phyloP scores from a whole-genome alignment of 2,329 filamentous ascomycete genomes.

The Sporothrix euskadiensis region DNA sequence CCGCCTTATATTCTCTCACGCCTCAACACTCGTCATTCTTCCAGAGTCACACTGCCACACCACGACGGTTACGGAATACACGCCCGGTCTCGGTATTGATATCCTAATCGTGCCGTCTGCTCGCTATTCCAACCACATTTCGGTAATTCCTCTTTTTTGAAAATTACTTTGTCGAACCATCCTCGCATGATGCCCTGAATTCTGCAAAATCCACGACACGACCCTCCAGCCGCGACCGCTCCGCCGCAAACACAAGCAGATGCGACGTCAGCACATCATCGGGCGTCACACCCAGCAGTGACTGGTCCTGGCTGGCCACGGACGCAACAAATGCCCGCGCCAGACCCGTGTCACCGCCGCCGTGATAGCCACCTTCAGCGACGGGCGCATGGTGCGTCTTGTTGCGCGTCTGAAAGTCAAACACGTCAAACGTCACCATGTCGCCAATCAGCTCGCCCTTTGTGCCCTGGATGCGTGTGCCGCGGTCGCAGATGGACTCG shows the following conservation, averaged over 20 bases:
- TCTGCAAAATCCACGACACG: conserved; percentile 14
- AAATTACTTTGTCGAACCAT: background rate
- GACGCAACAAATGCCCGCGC: conserved; percentile 3
- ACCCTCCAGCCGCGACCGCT: conserved; percentile 10
- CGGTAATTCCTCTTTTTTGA: background rate
- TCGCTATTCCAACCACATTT: background rate
- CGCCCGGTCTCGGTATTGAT: background rate
- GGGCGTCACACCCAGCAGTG: background rate
- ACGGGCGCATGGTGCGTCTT: conserved; percentile 5
- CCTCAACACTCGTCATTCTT: background rate
- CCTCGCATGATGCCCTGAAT: conserved; percentile 9
- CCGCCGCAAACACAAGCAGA: conserved; percentile 3
- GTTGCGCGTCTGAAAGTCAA: conserved; percentile 6
- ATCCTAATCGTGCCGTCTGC: background rate
- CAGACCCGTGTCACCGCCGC: conserved; percentile 14
- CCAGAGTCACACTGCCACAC: background rate
- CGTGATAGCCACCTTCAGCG: background rate
- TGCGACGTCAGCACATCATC: conserved; percentile 15
- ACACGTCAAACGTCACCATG: conserved; percentile 14
- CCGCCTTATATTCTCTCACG: background rate
- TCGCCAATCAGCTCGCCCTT: conserved; percentile 10
- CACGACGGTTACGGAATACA: background rate
- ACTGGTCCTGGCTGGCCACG: background rate
- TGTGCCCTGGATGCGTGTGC: conserved; percentile 17
- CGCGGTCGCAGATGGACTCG: conserved; percentile 12